phyloP scores from a whole-genome alignment of 2,329 filamentous ascomycete genomes.

The Acephala macrosclerotiorum region DNA sequence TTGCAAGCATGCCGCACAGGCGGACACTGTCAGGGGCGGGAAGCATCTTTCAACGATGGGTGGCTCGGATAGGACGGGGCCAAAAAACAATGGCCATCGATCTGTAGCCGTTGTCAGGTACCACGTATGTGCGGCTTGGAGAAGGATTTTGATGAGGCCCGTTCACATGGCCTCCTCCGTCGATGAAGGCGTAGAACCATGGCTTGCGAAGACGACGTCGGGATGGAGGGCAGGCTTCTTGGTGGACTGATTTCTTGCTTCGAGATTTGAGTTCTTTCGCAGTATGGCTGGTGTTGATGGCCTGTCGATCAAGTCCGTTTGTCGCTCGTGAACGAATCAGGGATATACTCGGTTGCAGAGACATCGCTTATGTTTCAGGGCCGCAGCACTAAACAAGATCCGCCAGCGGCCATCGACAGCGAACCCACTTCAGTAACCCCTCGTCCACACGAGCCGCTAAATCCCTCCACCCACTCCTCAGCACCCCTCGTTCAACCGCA shows the following conservation, averaged over 20 bases:
- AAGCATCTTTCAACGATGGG: not conserved
- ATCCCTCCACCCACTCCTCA: not conserved
- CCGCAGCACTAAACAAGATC: slow-evolving; percentile 1
- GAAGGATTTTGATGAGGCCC: slow-evolving; percentile 5
- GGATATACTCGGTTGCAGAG: slow-evolving; percentile 3
- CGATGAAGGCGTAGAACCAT: not conserved
- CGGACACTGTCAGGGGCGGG: slow-evolving; percentile 6
- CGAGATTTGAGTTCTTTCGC: not conserved
- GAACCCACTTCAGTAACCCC: not conserved
- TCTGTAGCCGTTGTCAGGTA: slow-evolving; percentile 16
- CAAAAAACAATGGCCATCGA: slow-evolving; percentile 11
- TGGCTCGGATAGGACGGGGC: not conserved
- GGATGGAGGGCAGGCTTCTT: not conserved
- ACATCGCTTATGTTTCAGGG: slow-evolving; percentile 15
- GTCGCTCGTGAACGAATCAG: slow-evolving; percentile 10
- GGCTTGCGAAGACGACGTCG: not conserved
- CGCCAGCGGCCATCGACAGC: not conserved
- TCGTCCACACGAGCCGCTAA: not conserved
- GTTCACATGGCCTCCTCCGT: slow-evolving; percentile 4
- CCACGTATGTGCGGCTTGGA: slow-evolving; percentile 18
- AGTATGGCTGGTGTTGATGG: not conserved
- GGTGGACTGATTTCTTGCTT: slow-evolving; percentile 5
- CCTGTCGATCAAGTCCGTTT: slow-evolving; percentile 8
- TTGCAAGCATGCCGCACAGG: not conserved
- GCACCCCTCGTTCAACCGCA: not conserved